Evolutionary conservation across 495 filamentous ascomycete species (phyloP), one percentile per base, ranked within the genome.

Genomic region (Podospora pseudopauciseta): DNA sequence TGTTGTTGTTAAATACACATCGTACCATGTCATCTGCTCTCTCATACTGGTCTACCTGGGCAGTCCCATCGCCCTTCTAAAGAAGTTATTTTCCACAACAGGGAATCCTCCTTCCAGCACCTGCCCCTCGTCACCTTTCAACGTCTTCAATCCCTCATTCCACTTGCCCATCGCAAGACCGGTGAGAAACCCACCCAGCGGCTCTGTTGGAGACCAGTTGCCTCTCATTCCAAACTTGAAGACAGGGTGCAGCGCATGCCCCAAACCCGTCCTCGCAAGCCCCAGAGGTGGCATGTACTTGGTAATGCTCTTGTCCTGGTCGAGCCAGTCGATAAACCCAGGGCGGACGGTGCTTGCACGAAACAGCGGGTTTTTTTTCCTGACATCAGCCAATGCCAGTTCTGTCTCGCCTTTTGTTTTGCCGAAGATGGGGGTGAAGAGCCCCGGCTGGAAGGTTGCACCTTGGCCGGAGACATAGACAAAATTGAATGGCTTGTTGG

Each of bases 401-500:
- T 93, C 90, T 18, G 84, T 79, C 67, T 86, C 79, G 1, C 90
- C 90, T 74, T 93, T 92, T 34, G 89, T 77, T 44, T 82, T 73
- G 4, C 80, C 87, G 66, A 87, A 90, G 27, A 87, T 73, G 23
- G 86, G 76, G 0, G 86, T 84, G 64, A 88, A 82, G 2, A 76
- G 70, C 3, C 81, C 82, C 0, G 87, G 87, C 5, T 76, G 76
- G 15, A 73, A 76, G 27, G 82, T 86, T 0, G 82, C 77, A 34
- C 86, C 84, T 66, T 82, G 82, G 28, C 90, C 90, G 0, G 89
- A 91, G 59, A 93, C 85, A 73, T 88, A 88, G 71, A 92, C 80
- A 71, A 92, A 92, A 55, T 84, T 86, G 79, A 93, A 87, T 18
- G 86, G 80, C 55, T 83, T 74, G 18, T 72, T 68, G 18, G 16